Percentiles rank a stretch among this genome's conserved stretches.
Evolutionary conservation across 192 early-diverging fungal genomes (phyloP).

Genomic region (Entrophospora sp.): DNA sequence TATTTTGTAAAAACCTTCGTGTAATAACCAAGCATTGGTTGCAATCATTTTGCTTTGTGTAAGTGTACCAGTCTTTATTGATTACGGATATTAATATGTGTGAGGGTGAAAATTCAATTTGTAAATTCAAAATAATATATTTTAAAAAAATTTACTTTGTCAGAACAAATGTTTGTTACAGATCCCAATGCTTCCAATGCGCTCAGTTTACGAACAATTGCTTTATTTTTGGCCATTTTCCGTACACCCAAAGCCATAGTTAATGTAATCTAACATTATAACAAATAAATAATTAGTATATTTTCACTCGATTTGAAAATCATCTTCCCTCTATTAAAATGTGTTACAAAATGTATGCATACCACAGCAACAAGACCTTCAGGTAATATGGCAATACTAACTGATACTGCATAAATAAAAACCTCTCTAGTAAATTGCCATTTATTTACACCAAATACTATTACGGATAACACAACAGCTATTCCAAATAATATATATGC

Average conservation of each 20-base stretch:
- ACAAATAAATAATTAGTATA: neutral
- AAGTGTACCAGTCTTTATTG: slow-evolving; percentile 90
- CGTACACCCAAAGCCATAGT: slow-evolving; percentile 89
- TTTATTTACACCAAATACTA: slow-evolving; percentile 70
- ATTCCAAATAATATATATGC: slow-evolving; percentile 68
- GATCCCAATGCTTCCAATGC: slow-evolving; percentile 87
- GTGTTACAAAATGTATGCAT: neutral
- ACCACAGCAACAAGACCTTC: slow-evolving; percentile 92
- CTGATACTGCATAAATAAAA: slow-evolving; percentile 68
- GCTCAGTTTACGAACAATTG: slow-evolving; percentile 81
- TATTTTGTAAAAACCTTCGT: slow-evolving; percentile 61
- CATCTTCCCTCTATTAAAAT: neutral
- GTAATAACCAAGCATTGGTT: slow-evolving; percentile 69
- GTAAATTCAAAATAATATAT: too few species aligned
- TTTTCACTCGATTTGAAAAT: too few species aligned
- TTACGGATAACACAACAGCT: slow-evolving; percentile 64
- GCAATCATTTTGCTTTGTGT: slow-evolving; percentile 96
- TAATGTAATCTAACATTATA: slow-evolving; percentile 41
- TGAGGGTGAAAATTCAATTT: too few species aligned
- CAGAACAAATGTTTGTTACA: slow-evolving; percentile 92
- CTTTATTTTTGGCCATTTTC: slow-evolving; percentile 76
- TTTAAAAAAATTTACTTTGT: too few species aligned
- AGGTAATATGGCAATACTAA: slow-evolving; percentile 92
- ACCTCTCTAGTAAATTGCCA: slow-evolving; percentile 52
- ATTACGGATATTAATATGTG: too few species aligned